Percentiles rank a stretch among this genome's conserved stretches.
Evolutionary conservation across 345 rosid genomes (phyloP).

Genomic region (Aquilaria malaccensis): DNA sequence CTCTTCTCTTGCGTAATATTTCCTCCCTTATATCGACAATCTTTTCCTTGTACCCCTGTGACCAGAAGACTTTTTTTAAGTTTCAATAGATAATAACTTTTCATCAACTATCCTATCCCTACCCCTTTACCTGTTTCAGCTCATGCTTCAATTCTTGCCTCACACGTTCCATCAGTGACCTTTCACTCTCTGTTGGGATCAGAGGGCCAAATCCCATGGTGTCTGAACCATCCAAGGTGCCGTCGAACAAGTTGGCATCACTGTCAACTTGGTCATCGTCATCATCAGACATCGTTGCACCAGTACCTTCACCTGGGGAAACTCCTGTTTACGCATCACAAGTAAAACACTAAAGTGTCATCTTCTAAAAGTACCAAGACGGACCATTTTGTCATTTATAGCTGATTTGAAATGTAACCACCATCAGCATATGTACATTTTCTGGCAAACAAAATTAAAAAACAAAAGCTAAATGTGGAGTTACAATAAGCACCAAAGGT

Average conservation of each 20-base stretch:
- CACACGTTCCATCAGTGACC: conserved; percentile 96
- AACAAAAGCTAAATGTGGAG: too few relatives aligned
- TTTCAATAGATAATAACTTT: neutral
- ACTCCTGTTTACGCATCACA: conserved; percentile 50
- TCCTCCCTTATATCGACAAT: conserved; percentile 93
- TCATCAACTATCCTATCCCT: neutral
- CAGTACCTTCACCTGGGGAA: conserved; percentile 93
- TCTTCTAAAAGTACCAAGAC: neutral
- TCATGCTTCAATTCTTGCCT: conserved; percentile 96
- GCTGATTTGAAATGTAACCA: too few relatives aligned
- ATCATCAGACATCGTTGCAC: conserved; percentile 97
- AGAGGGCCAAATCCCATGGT: conserved; percentile 94
- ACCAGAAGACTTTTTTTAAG: neutral
- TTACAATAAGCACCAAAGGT: too few relatives aligned
- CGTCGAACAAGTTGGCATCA: conserved; percentile 76
- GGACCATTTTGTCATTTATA: too few relatives aligned
- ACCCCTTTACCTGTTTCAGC: conserved; percentile 63
- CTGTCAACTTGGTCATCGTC: conserved; percentile 94
- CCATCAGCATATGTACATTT: too few relatives aligned
- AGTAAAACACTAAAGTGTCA: conserved; percentile 1
- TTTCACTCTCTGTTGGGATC: conserved; percentile 90
- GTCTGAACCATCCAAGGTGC: conserved; percentile 60
- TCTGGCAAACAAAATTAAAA: too few relatives aligned
- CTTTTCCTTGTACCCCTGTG: conserved; percentile 93
- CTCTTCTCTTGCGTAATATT: conserved; percentile 94